These are phyloP conservation scores for Asclepias syriaca DNA, from an alignment of 257 asterid species.

Conservation along the genomic window DNA sequence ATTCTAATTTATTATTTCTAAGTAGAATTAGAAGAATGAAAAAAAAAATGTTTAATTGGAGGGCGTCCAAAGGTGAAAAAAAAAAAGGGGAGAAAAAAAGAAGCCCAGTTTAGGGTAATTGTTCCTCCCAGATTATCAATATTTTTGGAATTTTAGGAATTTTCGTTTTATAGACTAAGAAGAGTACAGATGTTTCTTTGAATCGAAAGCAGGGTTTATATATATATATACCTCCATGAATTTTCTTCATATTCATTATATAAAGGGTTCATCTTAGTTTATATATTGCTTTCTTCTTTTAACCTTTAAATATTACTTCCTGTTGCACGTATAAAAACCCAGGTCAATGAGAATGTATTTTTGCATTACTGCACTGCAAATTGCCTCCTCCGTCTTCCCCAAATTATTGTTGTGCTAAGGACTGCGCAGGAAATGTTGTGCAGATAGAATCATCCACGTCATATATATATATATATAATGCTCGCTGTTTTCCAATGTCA, in stretches of 20 bases:
- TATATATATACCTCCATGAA: slow-evolving; percentile 8
- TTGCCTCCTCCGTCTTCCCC: too few species aligned
- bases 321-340: too few species aligned
- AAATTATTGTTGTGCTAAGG: slow-evolving; percentile 8
- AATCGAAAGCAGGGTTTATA: slow-evolving; percentile 2
- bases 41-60: slow-evolving; percentile 20
- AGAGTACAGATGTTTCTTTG: slow-evolving; percentile 11
- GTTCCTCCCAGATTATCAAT: slow-evolving; percentile 31
- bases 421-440: slow-evolving; percentile 14
- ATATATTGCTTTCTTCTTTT: not conserved
- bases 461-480: not conserved
- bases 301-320: not conserved
- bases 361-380: too few species aligned
- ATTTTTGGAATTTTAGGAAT: slow-evolving; percentile 28
- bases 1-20: slow-evolving; percentile 37
- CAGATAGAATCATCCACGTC: too few species aligned
- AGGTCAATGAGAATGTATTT: too few species aligned
- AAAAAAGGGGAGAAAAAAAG: not conserved
- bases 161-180: slow-evolving; percentile 4
- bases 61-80: not conserved
- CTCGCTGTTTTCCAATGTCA: not conserved
- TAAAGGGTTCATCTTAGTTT: slow-evolving; percentile 1
- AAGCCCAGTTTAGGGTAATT: slow-evolving; percentile 29
- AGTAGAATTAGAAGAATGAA: slow-evolving; percentile 36
- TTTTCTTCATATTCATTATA: slow-evolving; percentile 5